Evolutionary conservation across 306 rosid genomes (phyloP).

Genomic region (Astragalus membranaceus): DNA sequence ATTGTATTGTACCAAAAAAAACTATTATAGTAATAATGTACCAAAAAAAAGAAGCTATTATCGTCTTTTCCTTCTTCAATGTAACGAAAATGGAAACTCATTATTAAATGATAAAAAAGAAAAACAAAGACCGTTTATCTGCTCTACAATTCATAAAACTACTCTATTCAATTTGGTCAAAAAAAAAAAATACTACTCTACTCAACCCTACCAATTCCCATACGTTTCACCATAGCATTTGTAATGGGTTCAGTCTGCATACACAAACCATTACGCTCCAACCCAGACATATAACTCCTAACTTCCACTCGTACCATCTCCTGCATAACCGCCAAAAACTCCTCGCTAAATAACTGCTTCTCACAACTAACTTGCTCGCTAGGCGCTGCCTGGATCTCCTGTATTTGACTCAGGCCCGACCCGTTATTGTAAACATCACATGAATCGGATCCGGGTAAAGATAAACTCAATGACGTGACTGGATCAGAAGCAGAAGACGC

Average conservation of each 20-base stretch:
- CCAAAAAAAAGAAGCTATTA: too few relatives aligned
- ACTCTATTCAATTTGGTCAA: neutral
- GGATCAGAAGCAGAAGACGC: constrained; percentile 44
- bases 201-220: constrained; percentile 51
- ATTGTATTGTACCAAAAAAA: too few relatives aligned
- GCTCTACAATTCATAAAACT: neutral
- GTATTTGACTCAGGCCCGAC: neutral
- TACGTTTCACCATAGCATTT: constrained; percentile 53
- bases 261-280: constrained; percentile 49
- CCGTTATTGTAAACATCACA: constrained; percentile 15
- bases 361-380: constrained; percentile 20
- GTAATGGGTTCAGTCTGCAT: constrained; percentile 49
- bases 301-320: constrained; percentile 82
- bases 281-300: constrained; percentile 68
- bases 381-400: neutral
- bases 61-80: too few relatives aligned
- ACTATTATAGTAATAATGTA: too few relatives aligned
- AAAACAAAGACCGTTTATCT: constrained; percentile 4
- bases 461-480: constrained; percentile 55
- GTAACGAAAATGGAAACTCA: neutral
- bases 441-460: constrained; percentile 55
- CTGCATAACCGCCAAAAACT: constrained; percentile 63
- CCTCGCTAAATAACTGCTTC: constrained; percentile 50
- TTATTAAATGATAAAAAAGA: neutral
- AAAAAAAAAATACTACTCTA: neutral